These are phyloP conservation scores for Biancaea sappan DNA, from an alignment of 306 rosid species.

Conservation along the genomic window DNA sequence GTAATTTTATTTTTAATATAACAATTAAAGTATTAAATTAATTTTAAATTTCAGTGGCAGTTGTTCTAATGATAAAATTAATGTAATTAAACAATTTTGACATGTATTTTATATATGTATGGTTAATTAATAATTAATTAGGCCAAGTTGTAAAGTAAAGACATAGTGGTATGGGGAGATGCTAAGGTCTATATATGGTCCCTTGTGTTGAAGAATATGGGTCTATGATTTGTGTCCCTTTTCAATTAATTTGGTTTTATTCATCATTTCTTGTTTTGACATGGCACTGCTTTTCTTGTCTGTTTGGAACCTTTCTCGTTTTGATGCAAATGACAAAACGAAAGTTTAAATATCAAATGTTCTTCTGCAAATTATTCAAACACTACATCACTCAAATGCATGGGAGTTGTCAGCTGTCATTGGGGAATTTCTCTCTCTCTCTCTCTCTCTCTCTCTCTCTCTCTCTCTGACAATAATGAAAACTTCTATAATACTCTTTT, in stretches of 20 bases:
- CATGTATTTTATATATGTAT: not conserved
- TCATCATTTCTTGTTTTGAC: slow-evolving; percentile 7
- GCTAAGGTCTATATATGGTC: not conserved
- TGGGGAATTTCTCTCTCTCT: not conserved
- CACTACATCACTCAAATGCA: not conserved
- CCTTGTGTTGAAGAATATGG: slow-evolving; percentile 30
- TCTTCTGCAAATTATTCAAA: not conserved
- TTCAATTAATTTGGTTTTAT: not conserved
- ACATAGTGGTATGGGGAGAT: slow-evolving; percentile 9
- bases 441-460: not conserved
- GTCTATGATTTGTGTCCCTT: slow-evolving; percentile 13
- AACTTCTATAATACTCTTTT: not conserved
- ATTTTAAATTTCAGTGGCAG: too few species aligned
- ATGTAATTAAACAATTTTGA: not conserved
- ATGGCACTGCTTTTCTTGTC: not conserved
- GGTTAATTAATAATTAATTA: too few species aligned
- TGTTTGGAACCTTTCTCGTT: slow-evolving; percentile 2
- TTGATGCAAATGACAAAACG: not conserved
- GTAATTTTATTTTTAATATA: too few species aligned
- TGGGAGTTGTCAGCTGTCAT: not conserved
- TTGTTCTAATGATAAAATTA: not conserved
- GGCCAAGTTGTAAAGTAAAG: not conserved
- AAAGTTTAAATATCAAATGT: not conserved
- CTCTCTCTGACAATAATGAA: not conserved
- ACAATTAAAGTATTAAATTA: too few species aligned